Conservation (phyloP, 805 yeast species). For the Candida sithepensis region DNA sequence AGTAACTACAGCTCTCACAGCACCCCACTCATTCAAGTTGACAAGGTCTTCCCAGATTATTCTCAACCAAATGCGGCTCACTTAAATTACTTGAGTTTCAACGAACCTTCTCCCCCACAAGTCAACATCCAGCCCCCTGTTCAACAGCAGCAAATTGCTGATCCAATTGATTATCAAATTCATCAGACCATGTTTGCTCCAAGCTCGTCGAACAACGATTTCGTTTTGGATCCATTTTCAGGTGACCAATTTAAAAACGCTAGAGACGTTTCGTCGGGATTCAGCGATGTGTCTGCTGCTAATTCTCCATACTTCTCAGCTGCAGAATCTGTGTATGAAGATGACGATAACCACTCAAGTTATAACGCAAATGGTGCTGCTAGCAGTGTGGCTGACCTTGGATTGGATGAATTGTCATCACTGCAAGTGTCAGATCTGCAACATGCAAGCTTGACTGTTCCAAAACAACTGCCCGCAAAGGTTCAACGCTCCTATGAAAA, state of each 20-base stretch:
- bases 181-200: slow-evolving; percentile 8
- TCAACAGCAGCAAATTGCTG: background rate
- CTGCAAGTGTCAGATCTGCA: slow-evolving; percentile 14
- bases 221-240: slow-evolving; percentile 9
- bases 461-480: slow-evolving; percentile 2
- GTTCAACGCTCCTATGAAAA: slow-evolving; percentile 10
- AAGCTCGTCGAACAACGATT: slow-evolving; percentile 5
- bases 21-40: slow-evolving; percentile 16
- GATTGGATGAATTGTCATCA: slow-evolving; percentile 13
- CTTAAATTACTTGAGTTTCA: background rate
- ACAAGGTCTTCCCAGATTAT: slow-evolving; percentile 12
- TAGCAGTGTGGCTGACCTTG: background rate
- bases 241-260: slow-evolving; percentile 17
- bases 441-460: slow-evolving; percentile 12
- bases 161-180: slow-evolving; percentile 3
- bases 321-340: slow-evolving; percentile 22
- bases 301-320: slow-evolving; percentile 28
- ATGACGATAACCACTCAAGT: slow-evolving; percentile 14
- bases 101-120: slow-evolving; percentile 1
- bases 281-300: slow-evolving; percentile 23
- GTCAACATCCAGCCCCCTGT: background rate
- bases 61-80: background rate
- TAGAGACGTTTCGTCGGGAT: slow-evolving; percentile 10
- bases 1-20: background rate
- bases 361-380: slow-evolving; percentile 1